These are phyloP conservation scores for Nepenthes mirabilis DNA, from an alignment of 148 eudicot species.

Conservation along the genomic window DNA sequence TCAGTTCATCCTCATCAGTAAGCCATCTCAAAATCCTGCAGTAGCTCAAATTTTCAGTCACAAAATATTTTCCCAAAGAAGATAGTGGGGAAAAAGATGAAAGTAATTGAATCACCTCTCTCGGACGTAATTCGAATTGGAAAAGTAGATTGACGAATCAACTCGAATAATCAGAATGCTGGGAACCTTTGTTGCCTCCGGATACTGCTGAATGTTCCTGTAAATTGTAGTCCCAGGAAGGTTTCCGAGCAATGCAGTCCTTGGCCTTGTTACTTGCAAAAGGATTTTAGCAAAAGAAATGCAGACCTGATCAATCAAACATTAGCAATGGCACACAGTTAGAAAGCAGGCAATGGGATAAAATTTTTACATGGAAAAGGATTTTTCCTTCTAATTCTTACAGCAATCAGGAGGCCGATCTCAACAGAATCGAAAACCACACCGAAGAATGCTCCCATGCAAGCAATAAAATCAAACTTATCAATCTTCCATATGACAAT, in stretches of 20 bases:
- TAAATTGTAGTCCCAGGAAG: constrained; percentile 63
- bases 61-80: neutral
- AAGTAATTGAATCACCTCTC: constrained; percentile 44
- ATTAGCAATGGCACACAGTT: neutral
- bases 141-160: constrained; percentile 86
- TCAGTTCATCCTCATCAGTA: constrained; percentile 49
- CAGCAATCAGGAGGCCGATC: constrained; percentile 60
- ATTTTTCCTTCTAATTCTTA: constrained; percentile 7
- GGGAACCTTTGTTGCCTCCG: constrained; percentile 54
- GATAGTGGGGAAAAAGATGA: neutral
- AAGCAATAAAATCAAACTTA: constrained; percentile 55
- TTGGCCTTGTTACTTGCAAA: constrained; percentile 79
- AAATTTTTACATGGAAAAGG: neutral
- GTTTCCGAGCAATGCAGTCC: constrained; percentile 70
- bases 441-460: constrained; percentile 72
- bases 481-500: constrained; percentile 56
- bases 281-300: constrained; percentile 84
- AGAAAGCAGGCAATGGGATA: neutral
- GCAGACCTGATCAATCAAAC: constrained; percentile 26
- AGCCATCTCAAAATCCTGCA: constrained; percentile 83
- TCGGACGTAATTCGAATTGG: constrained; percentile 71
- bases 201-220: constrained; percentile 69
- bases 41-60: neutral
- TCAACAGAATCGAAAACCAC: constrained; percentile 49
- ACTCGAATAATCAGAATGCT: constrained; percentile 59